These are phyloP conservation scores for Cercophora sp. DNA, from an alignment of 495 filamentous ascomycete genomes.

Conservation along the genomic window DNA sequence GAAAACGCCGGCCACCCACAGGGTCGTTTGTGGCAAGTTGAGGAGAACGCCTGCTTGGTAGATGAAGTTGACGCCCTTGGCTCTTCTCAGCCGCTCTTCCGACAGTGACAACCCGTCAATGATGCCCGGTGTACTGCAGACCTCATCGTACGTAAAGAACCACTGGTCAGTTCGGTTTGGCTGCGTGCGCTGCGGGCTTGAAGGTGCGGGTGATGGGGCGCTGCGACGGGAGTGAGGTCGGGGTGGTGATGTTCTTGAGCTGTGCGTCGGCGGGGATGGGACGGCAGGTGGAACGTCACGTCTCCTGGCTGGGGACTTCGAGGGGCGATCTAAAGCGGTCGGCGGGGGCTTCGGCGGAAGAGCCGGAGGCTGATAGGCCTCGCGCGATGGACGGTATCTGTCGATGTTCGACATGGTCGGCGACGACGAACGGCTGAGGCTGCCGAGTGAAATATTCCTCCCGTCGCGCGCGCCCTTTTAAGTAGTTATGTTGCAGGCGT, in stretches of 20 bases:
- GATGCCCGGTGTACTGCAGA: conserved; percentile 75
- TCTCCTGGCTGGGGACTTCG: conserved; percentile 43
- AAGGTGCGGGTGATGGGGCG: conserved; percentile 33
- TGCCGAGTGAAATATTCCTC: conserved; percentile 14
- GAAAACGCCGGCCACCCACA: conserved; percentile 88
- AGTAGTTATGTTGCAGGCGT: not conserved
- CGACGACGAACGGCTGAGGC: too few species aligned
- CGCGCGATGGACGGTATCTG: conserved; percentile 46
- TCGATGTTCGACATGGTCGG: conserved; percentile 52
- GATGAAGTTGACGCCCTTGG: conserved; percentile 95
- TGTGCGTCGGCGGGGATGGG: conserved; percentile 48
- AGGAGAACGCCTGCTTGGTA: conserved; percentile 88
- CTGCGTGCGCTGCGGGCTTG: conserved; percentile 31
- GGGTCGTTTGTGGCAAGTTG: conserved; percentile 84
- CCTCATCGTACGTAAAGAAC: conserved; percentile 82
- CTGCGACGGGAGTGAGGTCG: conserved; percentile 39
- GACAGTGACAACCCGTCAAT: conserved; percentile 72
- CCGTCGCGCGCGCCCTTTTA: conserved; percentile 18
- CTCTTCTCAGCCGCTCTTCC: conserved; percentile 71
- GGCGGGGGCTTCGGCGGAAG: conserved; percentile 39
- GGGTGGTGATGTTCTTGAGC: conserved; percentile 49
- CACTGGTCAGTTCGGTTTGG: conserved; percentile 60
- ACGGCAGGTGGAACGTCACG: conserved; percentile 50
- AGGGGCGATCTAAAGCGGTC: conserved; percentile 30
- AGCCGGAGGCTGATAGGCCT: conserved; percentile 41